Evolutionary conservation across 805 yeast genomes (phyloP).

Genomic region (Lachancea lanzarotensis): DNA sequence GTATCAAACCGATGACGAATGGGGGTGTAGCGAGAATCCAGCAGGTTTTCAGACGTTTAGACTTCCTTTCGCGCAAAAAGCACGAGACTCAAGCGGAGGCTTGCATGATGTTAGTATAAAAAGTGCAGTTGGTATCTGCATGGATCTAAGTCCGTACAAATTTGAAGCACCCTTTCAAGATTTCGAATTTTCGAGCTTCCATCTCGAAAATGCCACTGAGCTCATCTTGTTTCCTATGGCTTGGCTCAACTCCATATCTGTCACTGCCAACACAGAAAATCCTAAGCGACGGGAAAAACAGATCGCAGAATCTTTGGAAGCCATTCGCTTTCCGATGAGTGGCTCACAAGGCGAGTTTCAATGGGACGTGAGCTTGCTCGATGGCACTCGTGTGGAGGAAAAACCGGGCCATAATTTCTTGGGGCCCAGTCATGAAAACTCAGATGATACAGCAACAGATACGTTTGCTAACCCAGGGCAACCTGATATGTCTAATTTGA

Average conservation of each 20-base stretch:
- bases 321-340: constrained; percentile 14
- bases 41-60: constrained; percentile 49
- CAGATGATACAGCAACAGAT: not conserved
- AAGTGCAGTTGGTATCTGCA: constrained; percentile 77
- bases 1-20: constrained; percentile 69
- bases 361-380: constrained; percentile 10
- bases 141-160: constrained; percentile 87
- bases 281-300: constrained; percentile 7
- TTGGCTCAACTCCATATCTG: constrained; percentile 60
- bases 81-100: constrained; percentile 10
- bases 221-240: constrained; percentile 78
- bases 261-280: constrained; percentile 19
- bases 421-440: not conserved
- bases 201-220: constrained; percentile 41
- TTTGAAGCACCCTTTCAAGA: constrained; percentile 71
- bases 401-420: not conserved
- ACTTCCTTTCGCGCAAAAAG: constrained; percentile 30
- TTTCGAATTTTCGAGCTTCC: constrained; percentile 62
- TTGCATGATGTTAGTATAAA: constrained; percentile 29
- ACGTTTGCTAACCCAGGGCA: constrained; percentile 22
- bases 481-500: constrained; percentile 46
- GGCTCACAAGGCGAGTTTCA: constrained; percentile 27
- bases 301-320: constrained; percentile 11
- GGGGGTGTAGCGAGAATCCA: constrained; percentile 74
- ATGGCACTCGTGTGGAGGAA: constrained; percentile 11